These are phyloP conservation scores for Coemansia sp. DNA, from an alignment of 192 early-diverging fungal species.

Conservation along the genomic window DNA sequence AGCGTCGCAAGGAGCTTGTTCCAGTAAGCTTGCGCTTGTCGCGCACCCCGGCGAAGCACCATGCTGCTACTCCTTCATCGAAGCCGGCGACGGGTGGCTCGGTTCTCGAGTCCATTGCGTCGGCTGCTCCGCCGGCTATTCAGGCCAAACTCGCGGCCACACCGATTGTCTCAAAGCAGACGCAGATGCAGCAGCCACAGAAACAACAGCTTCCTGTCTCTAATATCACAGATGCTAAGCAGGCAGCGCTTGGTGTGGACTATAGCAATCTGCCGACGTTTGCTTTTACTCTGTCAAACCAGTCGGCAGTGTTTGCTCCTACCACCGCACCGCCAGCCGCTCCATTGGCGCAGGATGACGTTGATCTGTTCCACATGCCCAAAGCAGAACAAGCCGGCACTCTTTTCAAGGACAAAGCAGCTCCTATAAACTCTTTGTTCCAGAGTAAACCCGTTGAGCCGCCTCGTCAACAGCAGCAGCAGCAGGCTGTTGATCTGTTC, in stretches of 20 bases:
- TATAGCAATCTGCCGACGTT: conserved; percentile 24
- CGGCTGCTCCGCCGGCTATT: conserved; percentile 43
- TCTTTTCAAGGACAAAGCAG: too few relatives aligned
- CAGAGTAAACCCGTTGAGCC: neutral
- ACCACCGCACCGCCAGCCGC: neutral
- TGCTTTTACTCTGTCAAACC: conserved; percentile 17
- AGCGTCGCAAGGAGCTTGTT: conserved; percentile 39
- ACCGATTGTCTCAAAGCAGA: neutral
- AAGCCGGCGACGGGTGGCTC: conserved; percentile 13
- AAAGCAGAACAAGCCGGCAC: too few relatives aligned
- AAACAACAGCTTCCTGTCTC: neutral
- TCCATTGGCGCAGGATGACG: neutral
- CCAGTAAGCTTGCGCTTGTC: conserved; percentile 35
- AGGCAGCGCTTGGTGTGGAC: neutral
- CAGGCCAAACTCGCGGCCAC: conserved; percentile 19
- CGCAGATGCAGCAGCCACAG: neutral
- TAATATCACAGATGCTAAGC: neutral
- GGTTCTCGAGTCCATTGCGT: conserved; percentile 40
- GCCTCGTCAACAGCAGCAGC: neutral
- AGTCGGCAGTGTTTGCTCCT: neutral
- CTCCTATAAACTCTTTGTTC: too few relatives aligned
- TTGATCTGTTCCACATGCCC: too few relatives aligned
- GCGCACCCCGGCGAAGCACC: conserved; percentile 1
- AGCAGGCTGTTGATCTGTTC: neutral
- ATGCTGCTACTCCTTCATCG: neutral